These are phyloP conservation scores for Argentina anserina DNA, from an alignment of 306 rosid species.

Conservation along the genomic window DNA sequence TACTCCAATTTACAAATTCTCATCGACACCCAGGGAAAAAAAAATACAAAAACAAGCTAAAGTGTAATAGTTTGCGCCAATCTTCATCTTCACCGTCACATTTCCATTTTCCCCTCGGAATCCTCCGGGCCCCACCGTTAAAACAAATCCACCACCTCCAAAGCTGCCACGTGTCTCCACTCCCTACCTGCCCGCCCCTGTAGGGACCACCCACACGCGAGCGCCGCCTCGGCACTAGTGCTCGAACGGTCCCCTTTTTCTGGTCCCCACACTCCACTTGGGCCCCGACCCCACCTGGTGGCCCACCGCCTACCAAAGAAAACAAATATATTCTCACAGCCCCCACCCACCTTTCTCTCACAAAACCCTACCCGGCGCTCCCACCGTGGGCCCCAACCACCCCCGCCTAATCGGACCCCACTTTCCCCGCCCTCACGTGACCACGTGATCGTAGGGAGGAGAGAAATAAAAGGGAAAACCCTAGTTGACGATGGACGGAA, in stretches of 20 bases:
- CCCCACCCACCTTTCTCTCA: constrained; percentile 10
- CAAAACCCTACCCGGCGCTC: neutral
- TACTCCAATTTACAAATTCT: too few relatives aligned
- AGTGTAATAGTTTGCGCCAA: too few relatives aligned
- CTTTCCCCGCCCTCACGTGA: constrained; percentile 53
- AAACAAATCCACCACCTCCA: neutral
- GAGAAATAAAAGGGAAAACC: neutral
- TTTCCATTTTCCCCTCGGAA: neutral
- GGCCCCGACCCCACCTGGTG: constrained; percentile 30
- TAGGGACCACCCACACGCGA: constrained; percentile 24
- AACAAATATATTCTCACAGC: neutral
- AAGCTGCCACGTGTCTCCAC: constrained; percentile 5
- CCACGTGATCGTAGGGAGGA: constrained; percentile 35
- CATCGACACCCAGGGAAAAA: too few relatives aligned
- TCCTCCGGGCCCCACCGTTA: neutral
- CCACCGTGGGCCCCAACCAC: constrained; percentile 32
- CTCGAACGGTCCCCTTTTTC: neutral
- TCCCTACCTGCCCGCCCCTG: neutral
- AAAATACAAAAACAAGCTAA: too few relatives aligned
- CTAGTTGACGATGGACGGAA: neutral
- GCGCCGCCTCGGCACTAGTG: constrained; percentile 22
- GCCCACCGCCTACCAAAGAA: neutral
- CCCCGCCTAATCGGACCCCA: constrained; percentile 28
- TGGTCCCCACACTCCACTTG: constrained; percentile 16
- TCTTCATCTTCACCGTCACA: constrained; percentile 14